phyloP scores from a whole-genome alignment of 768 basidiomycete genomes.

The Leccinum uliginosum region DNA sequence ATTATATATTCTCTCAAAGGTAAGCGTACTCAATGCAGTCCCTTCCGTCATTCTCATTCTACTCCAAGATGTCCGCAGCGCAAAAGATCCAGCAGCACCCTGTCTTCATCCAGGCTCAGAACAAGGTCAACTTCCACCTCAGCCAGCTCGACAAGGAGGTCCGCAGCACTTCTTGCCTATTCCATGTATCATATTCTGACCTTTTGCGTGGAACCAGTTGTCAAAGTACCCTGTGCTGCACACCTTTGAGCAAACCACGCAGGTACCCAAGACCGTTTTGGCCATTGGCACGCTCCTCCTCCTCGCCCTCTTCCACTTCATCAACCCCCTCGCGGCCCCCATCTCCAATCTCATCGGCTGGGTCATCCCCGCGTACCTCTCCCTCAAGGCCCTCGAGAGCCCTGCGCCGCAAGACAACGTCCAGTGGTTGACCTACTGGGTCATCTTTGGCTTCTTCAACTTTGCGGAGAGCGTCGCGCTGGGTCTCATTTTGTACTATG shows the following conservation, averaged over 20 bases:
- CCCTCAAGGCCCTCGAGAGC: slow-evolving; percentile 88
- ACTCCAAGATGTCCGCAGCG: slow-evolving; percentile 63
- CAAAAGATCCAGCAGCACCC: slow-evolving; percentile 89
- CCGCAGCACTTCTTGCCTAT: slow-evolving; percentile 17
- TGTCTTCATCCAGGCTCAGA: slow-evolving; percentile 76
- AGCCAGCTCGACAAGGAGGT: slow-evolving; percentile 97
- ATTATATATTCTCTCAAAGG: slow-evolving; percentile 13
- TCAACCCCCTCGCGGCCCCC: slow-evolving; percentile 90
- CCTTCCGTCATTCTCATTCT: neutral
- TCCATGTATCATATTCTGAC: neutral
- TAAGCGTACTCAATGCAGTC: neutral
- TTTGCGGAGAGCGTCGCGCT: slow-evolving; percentile 86
- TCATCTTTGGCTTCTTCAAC: slow-evolving; percentile 91
- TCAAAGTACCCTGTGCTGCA: slow-evolving; percentile 83
- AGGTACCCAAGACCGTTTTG: slow-evolving; percentile 88
- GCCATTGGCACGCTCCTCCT: slow-evolving; percentile 70
- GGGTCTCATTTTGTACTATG: slow-evolving; percentile 81
- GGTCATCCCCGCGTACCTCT: slow-evolving; percentile 92
- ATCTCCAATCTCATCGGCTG: slow-evolving; percentile 94
- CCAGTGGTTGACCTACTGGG: slow-evolving; percentile 99
- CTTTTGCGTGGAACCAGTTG: slow-evolving; percentile 41
- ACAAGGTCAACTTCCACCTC: slow-evolving; percentile 77
- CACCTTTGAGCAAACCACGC: slow-evolving; percentile 83
- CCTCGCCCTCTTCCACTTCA: slow-evolving; percentile 68
- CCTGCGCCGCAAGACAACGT: slow-evolving; percentile 81